phyloP scores from a whole-genome alignment of 2,329 filamentous ascomycete species.

The Hypocreales sp. region DNA sequence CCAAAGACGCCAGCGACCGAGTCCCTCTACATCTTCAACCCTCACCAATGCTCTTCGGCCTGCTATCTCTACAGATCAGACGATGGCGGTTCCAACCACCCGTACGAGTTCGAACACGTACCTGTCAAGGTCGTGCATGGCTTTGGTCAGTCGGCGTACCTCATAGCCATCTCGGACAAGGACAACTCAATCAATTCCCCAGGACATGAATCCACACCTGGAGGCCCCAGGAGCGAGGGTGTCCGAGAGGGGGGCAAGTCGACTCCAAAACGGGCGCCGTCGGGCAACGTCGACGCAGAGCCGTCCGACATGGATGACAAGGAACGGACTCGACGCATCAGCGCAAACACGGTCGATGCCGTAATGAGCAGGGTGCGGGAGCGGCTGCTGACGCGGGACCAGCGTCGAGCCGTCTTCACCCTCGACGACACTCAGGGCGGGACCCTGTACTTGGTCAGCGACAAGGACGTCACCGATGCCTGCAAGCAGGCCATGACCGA shows the following conservation, averaged over 20 bases:
- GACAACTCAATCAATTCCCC: slow-evolving; percentile 1
- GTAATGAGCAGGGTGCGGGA: slow-evolving; percentile 1
- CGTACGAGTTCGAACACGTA: slow-evolving; percentile 5
- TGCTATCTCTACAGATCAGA: slow-evolving; percentile 4
- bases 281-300: not conserved
- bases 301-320: no score
- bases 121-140: slow-evolving; percentile 3
- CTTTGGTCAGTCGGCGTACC: slow-evolving; percentile 3
- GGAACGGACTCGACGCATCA: not conserved
- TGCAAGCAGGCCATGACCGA: no score
- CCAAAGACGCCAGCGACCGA: not conserved
- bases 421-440: slow-evolving; percentile 1
- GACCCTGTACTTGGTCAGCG: slow-evolving; percentile 5
- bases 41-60: slow-evolving; percentile 1
- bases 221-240: not conserved
- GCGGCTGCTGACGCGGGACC: slow-evolving; percentile 2
- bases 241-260: not conserved
- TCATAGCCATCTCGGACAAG: slow-evolving; percentile 2
- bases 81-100: not conserved
- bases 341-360: not conserved
- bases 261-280: no score
- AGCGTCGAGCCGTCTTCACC: slow-evolving; percentile 1
- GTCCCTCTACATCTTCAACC: slow-evolving; percentile 5
- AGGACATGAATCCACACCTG: not conserved
- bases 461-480: no score